These are phyloP conservation scores for Kuraishia capsulata DNA, from an alignment of 805 yeast species.

Conservation along the genomic window DNA sequence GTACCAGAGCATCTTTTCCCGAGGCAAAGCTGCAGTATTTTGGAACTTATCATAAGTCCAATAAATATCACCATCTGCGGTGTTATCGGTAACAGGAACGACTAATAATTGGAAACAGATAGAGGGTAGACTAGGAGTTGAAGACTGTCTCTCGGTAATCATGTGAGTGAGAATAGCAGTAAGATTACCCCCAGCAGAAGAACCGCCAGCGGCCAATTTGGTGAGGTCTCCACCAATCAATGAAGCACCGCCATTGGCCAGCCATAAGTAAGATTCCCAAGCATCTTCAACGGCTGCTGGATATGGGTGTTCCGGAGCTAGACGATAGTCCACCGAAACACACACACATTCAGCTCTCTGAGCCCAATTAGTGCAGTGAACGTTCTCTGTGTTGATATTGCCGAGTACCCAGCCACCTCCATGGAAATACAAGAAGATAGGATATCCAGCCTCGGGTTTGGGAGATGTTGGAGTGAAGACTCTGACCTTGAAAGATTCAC, in stretches of 20 bases:
- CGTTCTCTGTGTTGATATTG: conserved; percentile 27
- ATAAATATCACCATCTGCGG: conserved; percentile 21
- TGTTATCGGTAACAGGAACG: conserved; percentile 31
- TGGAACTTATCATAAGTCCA: conserved; percentile 24
- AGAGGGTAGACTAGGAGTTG: conserved; percentile 18
- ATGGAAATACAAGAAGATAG: conserved; percentile 27
- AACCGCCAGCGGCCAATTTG: conserved; percentile 29
- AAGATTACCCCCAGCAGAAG: conserved; percentile 31
- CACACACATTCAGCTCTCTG: conserved; percentile 24
- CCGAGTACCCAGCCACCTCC: conserved; percentile 40
- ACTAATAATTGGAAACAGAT: conserved; percentile 25
- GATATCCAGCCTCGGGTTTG: conserved; percentile 27
- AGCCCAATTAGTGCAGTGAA: conserved; percentile 27
- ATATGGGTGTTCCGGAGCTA: conserved; percentile 36
- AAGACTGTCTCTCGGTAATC: conserved; percentile 16
- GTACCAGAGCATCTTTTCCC: conserved; percentile 32
- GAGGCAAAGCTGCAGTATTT: conserved; percentile 28
- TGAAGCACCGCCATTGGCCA: conserved; percentile 10
- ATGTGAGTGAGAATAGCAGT: conserved; percentile 19
- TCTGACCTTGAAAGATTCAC: conserved; percentile 17
- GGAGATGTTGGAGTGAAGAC: conserved; percentile 28
- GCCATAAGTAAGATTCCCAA: conserved; percentile 20
- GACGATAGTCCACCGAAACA: conserved; percentile 31
- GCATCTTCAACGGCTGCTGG: conserved; percentile 34
- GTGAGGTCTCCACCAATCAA: conserved; percentile 15